Evolutionary conservation across 352 stramenopile species (phyloP), one percentile per base, ranked within the genome.

Genomic region (Globisporangium paroecandrum): DNA sequence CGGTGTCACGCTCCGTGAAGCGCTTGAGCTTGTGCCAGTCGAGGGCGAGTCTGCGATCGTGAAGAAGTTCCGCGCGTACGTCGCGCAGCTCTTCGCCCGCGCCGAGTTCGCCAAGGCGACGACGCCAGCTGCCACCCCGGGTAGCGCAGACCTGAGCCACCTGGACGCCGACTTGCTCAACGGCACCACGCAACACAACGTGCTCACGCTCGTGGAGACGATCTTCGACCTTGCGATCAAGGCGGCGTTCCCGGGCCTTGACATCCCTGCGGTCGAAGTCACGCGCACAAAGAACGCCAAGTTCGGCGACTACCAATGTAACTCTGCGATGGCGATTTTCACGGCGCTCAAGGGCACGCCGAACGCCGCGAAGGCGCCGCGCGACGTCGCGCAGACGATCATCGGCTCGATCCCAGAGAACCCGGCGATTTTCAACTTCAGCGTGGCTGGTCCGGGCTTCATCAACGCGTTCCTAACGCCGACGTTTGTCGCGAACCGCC

Each of bases 221-320:
- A 79, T 95, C 65, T 95, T 95, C 60, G 66, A 75, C 25, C 82
- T 85, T 6, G 85, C 85, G 27, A 89, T 95, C 43, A 80, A 86
- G 57, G 65, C 82, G 13, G 85, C 84, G 49, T 95, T 87, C 69
- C 87, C 87, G 8, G 76, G 76, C 4, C 49, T 94, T 32, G 60
- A 71, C 38, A 68, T 91, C 9, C 77, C 81, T 41, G 66, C 79
- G 22, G 83, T 93, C 46, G 79, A 89, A 41, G 75, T 94, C 36
- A 88, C 83, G 61, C 84, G 85, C 65, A 93, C 87, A 24, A 94
- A 94, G 75, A 94, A 91, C 71, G 75, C 85, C 66, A 90, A 90
- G 69, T 94, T 94, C 66, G 87, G 87, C 55, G 98, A 99, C 81
- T 99, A 98, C 84, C 98, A 99, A 84, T 99, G 97, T 79, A 99